phyloP scores from a whole-genome alignment of 345 rosid genomes.

The Reutealis trisperma region DNA sequence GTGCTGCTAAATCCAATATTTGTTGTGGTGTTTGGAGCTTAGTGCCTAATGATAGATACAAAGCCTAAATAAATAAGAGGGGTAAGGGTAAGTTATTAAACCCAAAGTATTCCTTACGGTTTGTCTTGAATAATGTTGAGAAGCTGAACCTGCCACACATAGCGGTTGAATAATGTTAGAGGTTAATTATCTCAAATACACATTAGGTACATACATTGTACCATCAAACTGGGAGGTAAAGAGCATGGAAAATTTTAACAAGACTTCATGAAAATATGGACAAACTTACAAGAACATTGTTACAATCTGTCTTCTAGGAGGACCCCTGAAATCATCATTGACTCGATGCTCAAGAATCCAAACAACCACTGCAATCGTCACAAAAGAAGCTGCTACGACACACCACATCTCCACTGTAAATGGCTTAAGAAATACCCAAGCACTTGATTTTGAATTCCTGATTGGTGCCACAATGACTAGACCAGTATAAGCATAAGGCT shows the following conservation, averaged over 20 bases:
- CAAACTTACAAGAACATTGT: constrained; percentile 30
- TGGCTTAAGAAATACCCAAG: constrained; percentile 39
- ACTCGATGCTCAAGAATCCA: constrained; percentile 39
- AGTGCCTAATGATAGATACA: neutral
- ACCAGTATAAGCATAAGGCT: constrained; percentile 54
- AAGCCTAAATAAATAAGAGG: neutral
- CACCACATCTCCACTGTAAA: constrained; percentile 37
- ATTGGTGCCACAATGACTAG: constrained; percentile 35
- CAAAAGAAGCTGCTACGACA: constrained; percentile 32
- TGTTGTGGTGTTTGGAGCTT: neutral
- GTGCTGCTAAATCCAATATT: too few species aligned
- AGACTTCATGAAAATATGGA: neutral
- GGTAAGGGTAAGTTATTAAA: neutral
- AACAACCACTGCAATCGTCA: constrained; percentile 32
- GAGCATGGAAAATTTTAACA: neutral
- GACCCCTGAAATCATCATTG: constrained; percentile 39
- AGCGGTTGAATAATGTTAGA: constrained; percentile 20
- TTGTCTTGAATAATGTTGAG: constrained; percentile 79
- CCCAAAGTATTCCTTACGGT: constrained; percentile 54
- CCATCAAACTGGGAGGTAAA: neutral
- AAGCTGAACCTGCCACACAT: constrained; percentile 80
- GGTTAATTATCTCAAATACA: neutral
- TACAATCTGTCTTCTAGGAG: constrained; percentile 34
- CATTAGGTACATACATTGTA: neutral
- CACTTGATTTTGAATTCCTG: constrained; percentile 23